A percentile compares a stretch with the other conserved stretches of the same genome.
These are phyloP conservation scores for Gnomoniopsis smithogilvyi DNA, from an alignment of 2,329 filamentous ascomycete species.

Conservation along the genomic window DNA sequence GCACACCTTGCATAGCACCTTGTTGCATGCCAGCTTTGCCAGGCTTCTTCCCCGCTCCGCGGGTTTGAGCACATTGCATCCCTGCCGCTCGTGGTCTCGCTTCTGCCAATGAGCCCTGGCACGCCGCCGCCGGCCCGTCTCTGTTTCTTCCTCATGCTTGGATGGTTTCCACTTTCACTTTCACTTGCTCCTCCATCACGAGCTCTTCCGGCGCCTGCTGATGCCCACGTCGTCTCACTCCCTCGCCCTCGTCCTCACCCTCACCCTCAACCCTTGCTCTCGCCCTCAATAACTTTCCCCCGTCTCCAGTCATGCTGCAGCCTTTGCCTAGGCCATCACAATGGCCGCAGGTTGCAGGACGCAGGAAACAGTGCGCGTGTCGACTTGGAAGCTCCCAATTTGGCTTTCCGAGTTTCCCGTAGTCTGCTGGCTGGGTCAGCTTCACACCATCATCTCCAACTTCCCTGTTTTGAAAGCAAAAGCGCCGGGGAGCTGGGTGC, in stretches of 20 bases:
- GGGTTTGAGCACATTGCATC: conserved; percentile 7
- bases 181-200: conserved; percentile 9
- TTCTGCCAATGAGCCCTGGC: not conserved
- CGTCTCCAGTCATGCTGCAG: not conserved
- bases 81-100: conserved; percentile 1
- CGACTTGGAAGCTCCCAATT: conserved; percentile 36
- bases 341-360: conserved; percentile 32
- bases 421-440: conserved; percentile 1
- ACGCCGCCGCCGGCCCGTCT: not conserved
- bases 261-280: not conserved
- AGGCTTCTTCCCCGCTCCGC: conserved; percentile 1
- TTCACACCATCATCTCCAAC: conserved; percentile 19
- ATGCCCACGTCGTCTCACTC: conserved; percentile 3
- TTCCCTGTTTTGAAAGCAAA: conserved; percentile 37
- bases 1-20: not conserved
- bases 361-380: conserved; percentile 44
- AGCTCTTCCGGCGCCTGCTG: conserved; percentile 11
- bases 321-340: conserved; percentile 37
- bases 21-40: not conserved
- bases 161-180: not conserved
- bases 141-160: not conserved
- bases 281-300: too few relatives aligned
- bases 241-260: conserved; percentile 8
- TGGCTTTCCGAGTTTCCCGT: conserved; percentile 24
- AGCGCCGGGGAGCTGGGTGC: conserved; percentile 33